Evolutionary conservation across 345 rosid genomes (phyloP).

Genomic region (Sapria himalayana): DNA sequence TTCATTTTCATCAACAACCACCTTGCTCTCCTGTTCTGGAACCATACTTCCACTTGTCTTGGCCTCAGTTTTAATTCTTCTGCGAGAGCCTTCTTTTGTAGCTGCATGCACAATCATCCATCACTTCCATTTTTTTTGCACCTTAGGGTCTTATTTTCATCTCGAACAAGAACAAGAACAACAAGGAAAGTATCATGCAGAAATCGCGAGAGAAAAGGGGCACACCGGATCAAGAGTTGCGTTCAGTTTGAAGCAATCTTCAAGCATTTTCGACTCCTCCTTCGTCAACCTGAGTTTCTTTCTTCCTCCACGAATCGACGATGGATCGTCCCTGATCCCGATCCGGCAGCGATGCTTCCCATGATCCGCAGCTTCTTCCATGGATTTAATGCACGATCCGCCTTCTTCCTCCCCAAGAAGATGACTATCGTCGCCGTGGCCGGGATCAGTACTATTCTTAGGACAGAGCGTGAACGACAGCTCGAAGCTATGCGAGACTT

Average conservation of each 20-base stretch:
- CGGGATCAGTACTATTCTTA: conserved; percentile 12
- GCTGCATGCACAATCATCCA: conserved; percentile 16
- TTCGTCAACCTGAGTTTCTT: conserved; percentile 33
- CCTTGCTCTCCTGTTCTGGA: conserved; percentile 98
- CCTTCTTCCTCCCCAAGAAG: conserved; percentile 30
- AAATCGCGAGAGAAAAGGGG: not conserved
- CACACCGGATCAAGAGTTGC: conserved; percentile 38
- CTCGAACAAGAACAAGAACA: not conserved
- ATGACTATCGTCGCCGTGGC: conserved; percentile 27
- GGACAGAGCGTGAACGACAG: conserved; percentile 34
- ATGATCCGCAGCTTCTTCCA: conserved; percentile 73
- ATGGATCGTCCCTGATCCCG: too few species aligned
- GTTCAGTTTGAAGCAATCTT: conserved; percentile 30
- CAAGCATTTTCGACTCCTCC: conserved; percentile 22
- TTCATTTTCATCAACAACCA: conserved; percentile 4
- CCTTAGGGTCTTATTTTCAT: not conserved
- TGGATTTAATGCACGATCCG: conserved; percentile 40
- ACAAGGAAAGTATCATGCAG: not conserved
- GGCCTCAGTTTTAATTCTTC: conserved; percentile 68
- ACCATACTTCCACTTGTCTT: conserved; percentile 96
- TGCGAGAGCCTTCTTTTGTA: conserved; percentile 40
- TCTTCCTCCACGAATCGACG: too few species aligned
- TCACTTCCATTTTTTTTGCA: not conserved
- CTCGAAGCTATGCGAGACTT: conserved; percentile 15
- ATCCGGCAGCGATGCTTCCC: conserved; percentile 64